A percentile compares a stretch with the other conserved stretches of the same genome.
phyloP scores from a whole-genome alignment of 148 eudicot genomes.

The Agrostemma githago region DNA sequence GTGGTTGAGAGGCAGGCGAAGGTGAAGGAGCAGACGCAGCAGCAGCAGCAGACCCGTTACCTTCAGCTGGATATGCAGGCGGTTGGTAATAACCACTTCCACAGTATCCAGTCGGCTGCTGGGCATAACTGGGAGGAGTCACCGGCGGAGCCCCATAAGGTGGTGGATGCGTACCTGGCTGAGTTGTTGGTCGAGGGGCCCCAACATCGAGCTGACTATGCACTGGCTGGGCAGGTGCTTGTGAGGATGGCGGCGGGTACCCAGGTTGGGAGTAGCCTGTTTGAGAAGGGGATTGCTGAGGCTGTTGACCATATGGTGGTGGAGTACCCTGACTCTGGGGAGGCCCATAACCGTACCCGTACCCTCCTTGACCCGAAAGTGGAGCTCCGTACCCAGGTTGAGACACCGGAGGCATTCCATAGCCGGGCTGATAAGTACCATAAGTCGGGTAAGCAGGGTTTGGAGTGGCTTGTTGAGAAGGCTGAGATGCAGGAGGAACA shows the following conservation, averaged over 20 bases:
- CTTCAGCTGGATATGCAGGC: constrained; percentile 58
- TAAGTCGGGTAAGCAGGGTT: neutral
- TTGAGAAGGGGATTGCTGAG: neutral
- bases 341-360: constrained; percentile 52
- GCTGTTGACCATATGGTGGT: constrained; percentile 23
- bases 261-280: constrained; percentile 23
- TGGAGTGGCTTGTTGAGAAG: constrained; percentile 37
- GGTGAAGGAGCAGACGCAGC: constrained; percentile 21
- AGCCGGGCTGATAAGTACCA: constrained; percentile 27
- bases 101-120: constrained; percentile 58
- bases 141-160: constrained; percentile 41
- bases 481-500: constrained; percentile 47
- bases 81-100: constrained; percentile 70
- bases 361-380: constrained; percentile 43
- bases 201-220: constrained; percentile 35
- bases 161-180: constrained; percentile 40
- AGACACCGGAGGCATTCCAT: constrained; percentile 59
- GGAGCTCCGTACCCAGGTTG: constrained; percentile 44
- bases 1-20: constrained; percentile 45
- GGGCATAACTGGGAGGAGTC: constrained; percentile 53
- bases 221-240: constrained; percentile 40
- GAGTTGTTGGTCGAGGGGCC: constrained; percentile 37
- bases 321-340: constrained; percentile 61
- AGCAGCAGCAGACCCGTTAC: constrained; percentile 39
- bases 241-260: constrained; percentile 34